Percentiles rank a stretch among this genome's conserved stretches.
Evolutionary conservation across 441 rosid genomes (phyloP).

Genomic region (Croton setiger): DNA sequence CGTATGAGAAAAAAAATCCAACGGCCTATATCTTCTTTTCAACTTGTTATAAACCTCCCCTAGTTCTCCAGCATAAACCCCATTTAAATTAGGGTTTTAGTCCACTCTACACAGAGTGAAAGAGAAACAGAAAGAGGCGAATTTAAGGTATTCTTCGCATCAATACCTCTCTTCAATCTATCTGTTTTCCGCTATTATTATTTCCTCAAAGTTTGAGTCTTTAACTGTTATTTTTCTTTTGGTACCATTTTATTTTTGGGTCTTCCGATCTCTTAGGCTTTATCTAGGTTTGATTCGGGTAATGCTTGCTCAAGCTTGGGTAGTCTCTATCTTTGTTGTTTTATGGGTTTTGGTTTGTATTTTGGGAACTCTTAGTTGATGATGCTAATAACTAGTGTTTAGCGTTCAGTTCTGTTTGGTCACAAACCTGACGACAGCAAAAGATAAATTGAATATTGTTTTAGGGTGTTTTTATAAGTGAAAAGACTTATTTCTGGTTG

Average conservation of each 20-base stretch:
- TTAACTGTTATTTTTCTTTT: neutral
- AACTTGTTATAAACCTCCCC: neutral
- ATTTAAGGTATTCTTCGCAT: slow-evolving; percentile 10
- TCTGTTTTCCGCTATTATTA: neutral
- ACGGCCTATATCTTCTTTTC: slow-evolving; percentile 21
- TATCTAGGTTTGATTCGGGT: slow-evolving; percentile 7
- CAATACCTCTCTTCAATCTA: neutral
- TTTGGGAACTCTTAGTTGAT: neutral
- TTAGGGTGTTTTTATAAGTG: neutral
- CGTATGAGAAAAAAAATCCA: slow-evolving; percentile 8
- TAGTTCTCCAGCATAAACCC: slow-evolving; percentile 19
- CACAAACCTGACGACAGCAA: neutral
- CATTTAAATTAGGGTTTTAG: slow-evolving; percentile 24
- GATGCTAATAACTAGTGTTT: neutral
- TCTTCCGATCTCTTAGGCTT: neutral
- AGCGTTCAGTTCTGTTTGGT: neutral
- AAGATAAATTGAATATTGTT: neutral
- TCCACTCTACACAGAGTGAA: neutral
- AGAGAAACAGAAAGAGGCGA: neutral
- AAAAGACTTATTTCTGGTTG: neutral
- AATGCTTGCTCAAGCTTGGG: neutral
- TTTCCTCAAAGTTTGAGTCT: neutral
- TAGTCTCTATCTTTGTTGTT: neutral
- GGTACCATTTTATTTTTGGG: neutral
- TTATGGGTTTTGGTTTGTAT: neutral